Evolutionary conservation across 179 eudicot genomes (phyloP).

Genomic region (Vitellaria paradoxa): DNA sequence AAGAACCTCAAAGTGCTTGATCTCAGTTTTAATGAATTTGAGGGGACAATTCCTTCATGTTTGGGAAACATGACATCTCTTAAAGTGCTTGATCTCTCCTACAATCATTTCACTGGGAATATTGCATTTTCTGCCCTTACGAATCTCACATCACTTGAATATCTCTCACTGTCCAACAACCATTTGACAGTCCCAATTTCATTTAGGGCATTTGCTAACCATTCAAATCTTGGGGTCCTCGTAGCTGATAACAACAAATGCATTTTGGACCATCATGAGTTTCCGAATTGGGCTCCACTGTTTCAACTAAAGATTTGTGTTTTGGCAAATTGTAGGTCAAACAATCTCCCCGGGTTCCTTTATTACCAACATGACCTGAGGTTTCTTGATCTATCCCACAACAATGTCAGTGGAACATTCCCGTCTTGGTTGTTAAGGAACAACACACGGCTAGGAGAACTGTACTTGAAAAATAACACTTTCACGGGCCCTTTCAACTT

Average conservation of each 20-base stretch:
- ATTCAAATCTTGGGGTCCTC: no score
- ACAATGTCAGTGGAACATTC: background rate
- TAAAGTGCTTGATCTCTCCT: background rate
- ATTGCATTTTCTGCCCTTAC: background rate
- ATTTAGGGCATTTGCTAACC: no score
- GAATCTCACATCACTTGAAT: no score
- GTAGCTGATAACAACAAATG: no score
- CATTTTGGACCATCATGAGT: no score
- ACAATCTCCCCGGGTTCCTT: background rate
- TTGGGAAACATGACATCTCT: no score
- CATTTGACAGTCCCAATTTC: background rate
- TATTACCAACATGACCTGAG: background rate
- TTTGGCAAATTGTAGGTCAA: no score
- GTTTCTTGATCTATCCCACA: background rate
- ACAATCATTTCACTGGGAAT: background rate
- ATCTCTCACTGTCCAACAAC: background rate
- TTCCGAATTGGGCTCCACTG: no score
- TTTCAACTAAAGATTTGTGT: no score
- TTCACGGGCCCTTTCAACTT: background rate
- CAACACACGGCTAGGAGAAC: background rate
- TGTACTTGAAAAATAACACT: background rate
- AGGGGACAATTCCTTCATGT: no score
- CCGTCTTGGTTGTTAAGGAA: constrained; percentile 9
- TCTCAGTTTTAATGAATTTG: no score
- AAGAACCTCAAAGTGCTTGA: no score